Evolutionary conservation across 2,329 filamentous ascomycete species (phyloP), one percentile per base, ranked within the genome.

Genomic region (Ophiostoma montium): DNA sequence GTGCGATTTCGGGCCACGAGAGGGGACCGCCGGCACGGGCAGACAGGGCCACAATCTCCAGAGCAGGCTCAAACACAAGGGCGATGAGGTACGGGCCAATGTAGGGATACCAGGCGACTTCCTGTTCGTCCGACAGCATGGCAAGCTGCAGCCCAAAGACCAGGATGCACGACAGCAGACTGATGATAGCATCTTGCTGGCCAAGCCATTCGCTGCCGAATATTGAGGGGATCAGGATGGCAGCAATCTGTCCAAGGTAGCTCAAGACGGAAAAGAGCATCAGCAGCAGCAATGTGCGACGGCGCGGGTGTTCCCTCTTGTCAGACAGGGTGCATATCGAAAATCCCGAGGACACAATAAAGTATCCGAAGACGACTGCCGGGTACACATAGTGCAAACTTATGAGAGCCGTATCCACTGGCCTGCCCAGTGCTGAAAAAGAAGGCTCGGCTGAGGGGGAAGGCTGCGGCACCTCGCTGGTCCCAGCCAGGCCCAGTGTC

Each of bases 71-170:
- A 33, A 76, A 72, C 13, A 69, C 56, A 8, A 82, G 62, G 13
- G 74, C 75, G 15, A 84, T 61, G 30, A 74, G 55, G 70, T 80
- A 83, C 12, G 76, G 75, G 16, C 78, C 80, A 54, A 75, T 74
- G 53, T 78, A 79, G 0, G 80, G 78, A 55, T 80, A 78, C 70
- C 78, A 81, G 10, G 77, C 68, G 2, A 71, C 68, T 47, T 69
- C 66, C 30, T 67, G 59, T 16, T 67, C 65, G 47, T 76, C 72
- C 2, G 68, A 63, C 13, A 84, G 67, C 18, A 69, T 70, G 36
- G 74, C 68, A 51, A 78, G 65, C 55, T 82, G 69, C 13, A 80
- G 70, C 3, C 76, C 72, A 61, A 81, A 86, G n/a, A 78, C 68
- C 27, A 85, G 63, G 42, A 79, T 67, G 49, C 77, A 82, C 1